Evolutionary conservation across 768 basidiomycete species (phyloP), one percentile per base, ranked within the genome.

Genomic region (Termitomyces sp.): DNA sequence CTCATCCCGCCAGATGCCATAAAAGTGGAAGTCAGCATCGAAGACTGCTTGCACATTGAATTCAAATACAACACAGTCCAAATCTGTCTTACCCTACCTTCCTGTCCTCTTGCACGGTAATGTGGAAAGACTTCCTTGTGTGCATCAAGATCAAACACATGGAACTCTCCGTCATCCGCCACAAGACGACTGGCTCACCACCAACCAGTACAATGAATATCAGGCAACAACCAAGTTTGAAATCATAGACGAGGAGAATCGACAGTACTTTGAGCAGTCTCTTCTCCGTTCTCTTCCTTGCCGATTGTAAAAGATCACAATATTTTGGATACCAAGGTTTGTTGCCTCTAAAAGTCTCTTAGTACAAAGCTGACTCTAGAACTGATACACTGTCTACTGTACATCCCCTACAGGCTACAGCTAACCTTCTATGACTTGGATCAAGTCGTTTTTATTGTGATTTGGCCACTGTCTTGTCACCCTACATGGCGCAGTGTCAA

Each of bases 1-100:
- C 98, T 4, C 96, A 98, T 70, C 94, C 96, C 56, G 96, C 98
- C 72, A 91, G 85, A 95, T 70, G 88, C 92, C 42, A 98, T 98
- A 76, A 98, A 96, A 80, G 98, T 99, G 97, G 97, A 98, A 75
- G 97, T 98, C 38, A 95, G 97, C 6, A 99, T 99, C 58, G 97
- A 98, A 70, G 97, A 98, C 68, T 98, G 97, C 72, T 73, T 98
- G 65, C 96, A 98, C 70, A 98, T 98, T 66, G 97, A 98, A 70
- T 98, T 98, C 63, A 96, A 98, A 75, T 98, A 98, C 76, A 98
- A 98, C 80, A 98, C 10, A 98, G 70, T 96, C 95, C 57, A 98
- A 99, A 95, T 92, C 59, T 63, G 89, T 78, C 14, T 12, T 51
- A 53, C 36, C 26, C 22, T 42, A 38, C 16, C 58, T 26, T 5